A percentile compares a stretch with the other conserved stretches of the same genome.
phyloP scores from a whole-genome alignment of 2,329 filamentous ascomycete genomes.

The Apiospora marii region DNA sequence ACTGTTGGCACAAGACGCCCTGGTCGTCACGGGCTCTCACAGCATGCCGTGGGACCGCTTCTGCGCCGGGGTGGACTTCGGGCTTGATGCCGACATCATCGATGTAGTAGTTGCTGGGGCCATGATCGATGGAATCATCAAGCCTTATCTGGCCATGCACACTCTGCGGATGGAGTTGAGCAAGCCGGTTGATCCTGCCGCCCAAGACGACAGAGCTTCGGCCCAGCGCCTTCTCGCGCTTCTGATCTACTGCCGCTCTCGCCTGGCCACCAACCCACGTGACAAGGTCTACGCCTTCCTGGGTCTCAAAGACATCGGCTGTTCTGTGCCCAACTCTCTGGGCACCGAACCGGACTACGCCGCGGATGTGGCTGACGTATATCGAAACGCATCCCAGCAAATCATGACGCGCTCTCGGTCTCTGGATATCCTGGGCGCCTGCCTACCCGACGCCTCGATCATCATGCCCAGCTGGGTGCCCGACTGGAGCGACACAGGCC shows the following conservation, averaged over 20 bases:
- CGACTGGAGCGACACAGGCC: slow-evolving; percentile 24
- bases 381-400: slow-evolving; percentile 1
- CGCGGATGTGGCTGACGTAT: background rate
- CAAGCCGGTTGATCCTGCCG: background rate
- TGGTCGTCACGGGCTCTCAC: slow-evolving; percentile 25
- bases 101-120: slow-evolving; percentile 18
- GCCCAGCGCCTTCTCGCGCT: slow-evolving; percentile 21
- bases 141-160: slow-evolving; percentile 20
- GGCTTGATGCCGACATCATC: slow-evolving; percentile 27
- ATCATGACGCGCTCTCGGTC: slow-evolving; percentile 4
- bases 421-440: slow-evolving; percentile 25
- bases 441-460: slow-evolving; percentile 2
- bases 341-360: slow-evolving; percentile 21
- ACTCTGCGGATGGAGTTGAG: background rate
- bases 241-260: slow-evolving; percentile 21
- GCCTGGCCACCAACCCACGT: slow-evolving; percentile 14
- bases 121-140: background rate
- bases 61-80: slow-evolving; percentile 25
- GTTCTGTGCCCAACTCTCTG: background rate
- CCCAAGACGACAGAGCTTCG: background rate
- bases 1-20: slow-evolving; percentile 25
- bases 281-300: slow-evolving; percentile 25
- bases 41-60: slow-evolving; percentile 27
- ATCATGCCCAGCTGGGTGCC: slow-evolving; percentile 24
- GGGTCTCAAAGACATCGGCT: slow-evolving; percentile 13